phyloP scores from a whole-genome alignment of 106 monocot genomes.

The Amphibolis antarctica region DNA sequence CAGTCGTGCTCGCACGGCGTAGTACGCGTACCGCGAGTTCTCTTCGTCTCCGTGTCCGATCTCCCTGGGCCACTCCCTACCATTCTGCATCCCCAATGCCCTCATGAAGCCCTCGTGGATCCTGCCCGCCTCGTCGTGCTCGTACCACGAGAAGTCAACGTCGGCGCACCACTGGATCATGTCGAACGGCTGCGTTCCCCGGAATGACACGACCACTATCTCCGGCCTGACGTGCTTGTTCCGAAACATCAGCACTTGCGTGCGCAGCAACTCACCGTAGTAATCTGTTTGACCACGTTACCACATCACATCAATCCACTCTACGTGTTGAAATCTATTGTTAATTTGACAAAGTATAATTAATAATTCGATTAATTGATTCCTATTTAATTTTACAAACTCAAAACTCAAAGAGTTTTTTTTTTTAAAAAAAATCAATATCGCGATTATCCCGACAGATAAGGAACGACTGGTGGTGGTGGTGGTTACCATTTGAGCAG shows the following conservation, averaged over 20 bases:
- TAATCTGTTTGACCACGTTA: too few species aligned
- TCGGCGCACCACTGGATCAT: slow-evolving; percentile 57
- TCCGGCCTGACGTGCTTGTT: slow-evolving; percentile 37
- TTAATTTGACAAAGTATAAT: too few species aligned
- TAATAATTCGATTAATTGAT: too few species aligned
- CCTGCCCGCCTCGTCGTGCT: slow-evolving; percentile 47
- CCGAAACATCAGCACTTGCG: slow-evolving; percentile 60
- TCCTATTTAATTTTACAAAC: too few species aligned
- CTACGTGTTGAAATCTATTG: too few species aligned
- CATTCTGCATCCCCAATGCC: slow-evolving; percentile 51
- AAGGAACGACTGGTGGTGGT: too few species aligned
- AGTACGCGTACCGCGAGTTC: slow-evolving; percentile 37
- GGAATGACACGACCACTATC: slow-evolving; percentile 51
- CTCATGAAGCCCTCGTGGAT: slow-evolving; percentile 89
- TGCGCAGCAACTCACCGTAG: slow-evolving; percentile 16
- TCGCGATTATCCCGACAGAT: too few species aligned
- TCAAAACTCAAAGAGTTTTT: too few species aligned
- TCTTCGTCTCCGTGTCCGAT: background rate
- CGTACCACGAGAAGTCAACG: slow-evolving; percentile 79
- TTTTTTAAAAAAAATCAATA: too few species aligned
- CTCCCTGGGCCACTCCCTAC: slow-evolving; percentile 29
- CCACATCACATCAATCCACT: too few species aligned
- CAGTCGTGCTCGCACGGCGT: slow-evolving; percentile 46
- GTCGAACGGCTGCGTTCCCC: slow-evolving; percentile 69
- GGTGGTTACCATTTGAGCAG: slow-evolving; percentile 55